These are phyloP conservation scores for Cyphellophora attinorum DNA, from an alignment of 2,329 filamentous ascomycete genomes.

Conservation along the genomic window DNA sequence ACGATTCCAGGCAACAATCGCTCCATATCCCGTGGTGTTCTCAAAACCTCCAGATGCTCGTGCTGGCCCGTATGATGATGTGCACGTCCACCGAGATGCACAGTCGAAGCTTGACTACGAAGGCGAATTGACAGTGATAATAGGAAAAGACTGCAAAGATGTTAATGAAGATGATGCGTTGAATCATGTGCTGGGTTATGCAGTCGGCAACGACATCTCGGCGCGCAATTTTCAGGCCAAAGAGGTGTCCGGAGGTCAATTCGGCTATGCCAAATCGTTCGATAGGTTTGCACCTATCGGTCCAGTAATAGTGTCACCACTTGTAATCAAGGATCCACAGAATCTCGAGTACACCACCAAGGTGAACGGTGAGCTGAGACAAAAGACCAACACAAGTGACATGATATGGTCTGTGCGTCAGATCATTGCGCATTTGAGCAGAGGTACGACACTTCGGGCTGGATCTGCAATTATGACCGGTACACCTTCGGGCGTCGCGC, in stretches of 20 bases:
- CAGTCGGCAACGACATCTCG: conserved; percentile 28
- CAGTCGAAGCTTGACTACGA: conserved; percentile 4
- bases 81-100: conserved; percentile 9
- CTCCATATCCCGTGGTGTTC: conserved; percentile 16
- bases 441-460: conserved; percentile 25
- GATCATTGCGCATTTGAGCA: conserved; percentile 23
- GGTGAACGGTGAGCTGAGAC: conserved; percentile 25
- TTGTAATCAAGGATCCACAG: conserved; percentile 26
- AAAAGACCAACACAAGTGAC: conserved; percentile 25
- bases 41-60: conserved; percentile 28
- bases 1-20: neutral
- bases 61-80: conserved; percentile 20
- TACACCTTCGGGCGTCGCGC: conserved; percentile 32
- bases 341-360: conserved; percentile 21
- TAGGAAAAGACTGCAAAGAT: conserved; percentile 4
- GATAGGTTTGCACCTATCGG: conserved; percentile 34
- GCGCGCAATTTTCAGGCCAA: conserved; percentile 26
- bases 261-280: conserved; percentile 28
- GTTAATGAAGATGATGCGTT: conserved; percentile 8
- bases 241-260: conserved; percentile 23
- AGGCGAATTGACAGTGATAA: conserved; percentile 7
- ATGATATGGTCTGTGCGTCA: conserved; percentile 27
- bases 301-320: conserved; percentile 23
- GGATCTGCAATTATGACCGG: conserved; percentile 31
- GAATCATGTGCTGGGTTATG: conserved; percentile 28